phyloP scores from a whole-genome alignment of 805 yeast genomes.

The Sugiyamaella americana region DNA sequence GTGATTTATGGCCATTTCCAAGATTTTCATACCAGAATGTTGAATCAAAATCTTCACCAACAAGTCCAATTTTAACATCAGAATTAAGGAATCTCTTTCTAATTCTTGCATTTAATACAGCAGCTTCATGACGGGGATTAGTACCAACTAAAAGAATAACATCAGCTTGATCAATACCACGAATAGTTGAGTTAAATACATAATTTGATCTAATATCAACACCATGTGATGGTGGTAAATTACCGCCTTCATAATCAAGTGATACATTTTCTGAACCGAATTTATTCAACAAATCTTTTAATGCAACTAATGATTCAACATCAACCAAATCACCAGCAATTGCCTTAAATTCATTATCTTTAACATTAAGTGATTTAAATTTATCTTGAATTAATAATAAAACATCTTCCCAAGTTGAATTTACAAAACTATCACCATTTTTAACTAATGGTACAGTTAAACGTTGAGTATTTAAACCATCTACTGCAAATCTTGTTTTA shows the following conservation, averaged over 20 bases:
- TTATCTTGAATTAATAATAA: conserved; percentile 62
- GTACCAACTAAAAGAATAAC: conserved; percentile 76
- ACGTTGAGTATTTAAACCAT: conserved; percentile 81
- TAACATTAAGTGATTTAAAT: conserved; percentile 48
- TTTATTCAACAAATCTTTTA: conserved; percentile 70
- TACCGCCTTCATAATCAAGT: conserved; percentile 58
- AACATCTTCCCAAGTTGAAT: conserved; percentile 86
- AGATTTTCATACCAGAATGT: conserved; percentile 61
- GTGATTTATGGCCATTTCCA: conserved; percentile 54
- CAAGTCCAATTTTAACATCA: conserved; percentile 56
- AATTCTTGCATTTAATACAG: conserved; percentile 77
- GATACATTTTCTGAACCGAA: conserved; percentile 78
- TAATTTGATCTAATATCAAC: conserved; percentile 73
- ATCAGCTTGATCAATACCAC: conserved; percentile 78
- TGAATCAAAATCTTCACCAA: conserved; percentile 73
- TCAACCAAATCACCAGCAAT: conserved; percentile 77
- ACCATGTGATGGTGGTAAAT: conserved; percentile 56
- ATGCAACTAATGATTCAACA: conserved; percentile 74
- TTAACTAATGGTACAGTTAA: conserved; percentile 74
- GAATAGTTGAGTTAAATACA: conserved; percentile 70
- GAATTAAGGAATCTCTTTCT: conserved; percentile 74
- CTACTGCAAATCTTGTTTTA: conserved; percentile 79
- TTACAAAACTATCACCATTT: conserved; percentile 60
- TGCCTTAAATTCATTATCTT: conserved; percentile 70
- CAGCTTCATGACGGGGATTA: conserved; percentile 86